These are phyloP conservation scores for Carex littledalei DNA, from an alignment of 176 grass and related monocot species.

Conservation along the genomic window DNA sequence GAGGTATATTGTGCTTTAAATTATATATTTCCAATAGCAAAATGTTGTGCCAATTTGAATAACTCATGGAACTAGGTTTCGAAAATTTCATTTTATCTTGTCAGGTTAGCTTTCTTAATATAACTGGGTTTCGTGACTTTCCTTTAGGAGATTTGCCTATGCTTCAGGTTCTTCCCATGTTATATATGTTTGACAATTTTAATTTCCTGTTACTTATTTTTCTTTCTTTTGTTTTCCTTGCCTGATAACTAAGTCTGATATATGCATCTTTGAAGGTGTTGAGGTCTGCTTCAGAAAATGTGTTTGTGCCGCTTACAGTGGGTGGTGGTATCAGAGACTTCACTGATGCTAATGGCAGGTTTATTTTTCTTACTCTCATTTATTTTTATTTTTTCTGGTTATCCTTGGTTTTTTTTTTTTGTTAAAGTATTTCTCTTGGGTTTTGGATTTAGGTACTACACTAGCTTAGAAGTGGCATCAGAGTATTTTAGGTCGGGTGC, in stretches of 20 bases:
- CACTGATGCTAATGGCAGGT: constrained; percentile 93
- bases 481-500: constrained; percentile 98
- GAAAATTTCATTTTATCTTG: neutral
- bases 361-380: constrained; percentile 18
- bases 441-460: constrained; percentile 68
- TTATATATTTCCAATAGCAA: neutral
- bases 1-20: constrained; percentile 50
- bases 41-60: neutral
- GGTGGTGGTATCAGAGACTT: constrained; percentile 99
- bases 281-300: constrained; percentile 75
- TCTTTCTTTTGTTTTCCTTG: neutral
- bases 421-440: neutral
- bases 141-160: constrained; percentile 95
- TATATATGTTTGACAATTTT: too few species aligned
- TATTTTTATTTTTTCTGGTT: constrained; percentile 19
- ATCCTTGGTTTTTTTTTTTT: constrained; percentile 29
- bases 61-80: neutral
- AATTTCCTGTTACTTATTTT: neutral
- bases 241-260: constrained; percentile 15
- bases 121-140: constrained; percentile 98
- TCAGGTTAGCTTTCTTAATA: constrained; percentile 98
- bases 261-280: constrained; percentile 53
- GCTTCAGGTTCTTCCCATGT: constrained; percentile 69
- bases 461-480: constrained; percentile 96
- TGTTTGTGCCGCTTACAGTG: constrained; percentile 99